Conservation (phyloP, 2,329 filamentous ascomycete genomes). For the Colletotrichum sidae region DNA sequence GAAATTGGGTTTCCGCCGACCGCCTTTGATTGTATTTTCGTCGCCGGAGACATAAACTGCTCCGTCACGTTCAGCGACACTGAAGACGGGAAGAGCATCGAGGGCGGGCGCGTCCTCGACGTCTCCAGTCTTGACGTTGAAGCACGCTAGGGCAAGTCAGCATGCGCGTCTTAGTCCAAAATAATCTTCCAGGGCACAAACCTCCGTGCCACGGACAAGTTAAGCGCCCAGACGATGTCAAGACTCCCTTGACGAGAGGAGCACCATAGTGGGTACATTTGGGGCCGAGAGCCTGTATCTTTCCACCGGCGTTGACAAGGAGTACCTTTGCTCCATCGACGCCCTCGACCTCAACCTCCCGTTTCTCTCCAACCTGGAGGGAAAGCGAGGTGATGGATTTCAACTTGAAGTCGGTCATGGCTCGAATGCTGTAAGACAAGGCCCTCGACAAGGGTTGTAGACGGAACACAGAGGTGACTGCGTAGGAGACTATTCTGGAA, state of each 20-base stretch:
- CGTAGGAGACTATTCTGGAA: too few relatives aligned
- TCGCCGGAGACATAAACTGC: constrained; percentile 87
- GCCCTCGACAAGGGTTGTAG: constrained; percentile 16
- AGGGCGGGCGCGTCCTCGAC: constrained; percentile 95
- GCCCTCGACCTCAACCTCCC: constrained; percentile 91
- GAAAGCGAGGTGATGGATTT: constrained; percentile 81
- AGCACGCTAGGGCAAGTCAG: constrained; percentile 75
- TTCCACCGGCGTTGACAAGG: constrained; percentile 81
- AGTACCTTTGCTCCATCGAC: constrained; percentile 88
- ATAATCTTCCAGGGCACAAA: constrained; percentile 52
- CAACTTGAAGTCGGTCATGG: constrained; percentile 75
- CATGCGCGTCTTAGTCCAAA: background rate
- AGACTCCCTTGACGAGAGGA: constrained; percentile 85
- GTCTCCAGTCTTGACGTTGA: constrained; percentile 88
- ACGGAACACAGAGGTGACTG: background rate
- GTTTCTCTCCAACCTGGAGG: constrained; percentile 83
- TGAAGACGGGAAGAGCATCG: constrained; percentile 86
- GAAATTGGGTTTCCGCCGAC: constrained; percentile 78
- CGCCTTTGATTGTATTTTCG: constrained; percentile 80
- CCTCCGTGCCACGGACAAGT: constrained; percentile 98
- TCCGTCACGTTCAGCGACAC: constrained; percentile 83
- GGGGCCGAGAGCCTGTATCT: constrained; percentile 82
- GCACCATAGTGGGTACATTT: constrained; percentile 95
- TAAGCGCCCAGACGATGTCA: constrained; percentile 83
- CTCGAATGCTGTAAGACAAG: constrained; percentile 45